Evolutionary conservation across 495 filamentous ascomycete species (phyloP).

Genomic region (Peziza echinospora): DNA sequence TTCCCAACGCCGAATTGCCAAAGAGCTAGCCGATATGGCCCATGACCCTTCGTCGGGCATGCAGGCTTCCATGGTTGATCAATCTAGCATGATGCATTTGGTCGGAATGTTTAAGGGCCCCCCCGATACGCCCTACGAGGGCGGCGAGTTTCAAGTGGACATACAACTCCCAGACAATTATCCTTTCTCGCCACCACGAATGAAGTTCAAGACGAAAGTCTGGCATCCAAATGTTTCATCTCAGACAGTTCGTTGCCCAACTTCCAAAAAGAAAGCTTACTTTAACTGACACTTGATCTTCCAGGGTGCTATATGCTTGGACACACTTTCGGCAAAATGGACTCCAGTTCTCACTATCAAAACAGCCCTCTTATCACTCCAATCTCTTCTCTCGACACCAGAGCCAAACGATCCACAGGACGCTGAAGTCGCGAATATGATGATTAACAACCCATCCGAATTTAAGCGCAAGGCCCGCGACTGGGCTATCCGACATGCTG

Average conservation of each 20-base stretch:
- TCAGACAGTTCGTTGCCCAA: slow-evolving; percentile 44
- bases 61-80: slow-evolving; percentile 38
- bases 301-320: slow-evolving; percentile 94
- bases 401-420: slow-evolving; percentile 96
- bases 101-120: slow-evolving; percentile 69
- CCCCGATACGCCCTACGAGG: slow-evolving; percentile 84
- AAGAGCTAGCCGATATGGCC: slow-evolving; percentile 77
- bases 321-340: slow-evolving; percentile 77
- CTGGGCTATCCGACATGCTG: slow-evolving; percentile 72
- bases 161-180: slow-evolving; percentile 77
- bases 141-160: slow-evolving; percentile 62
- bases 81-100: slow-evolving; percentile 58
- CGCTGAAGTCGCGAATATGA: slow-evolving; percentile 82
- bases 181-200: slow-evolving; percentile 76
- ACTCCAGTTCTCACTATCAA: slow-evolving; percentile 92
- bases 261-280: not conserved
- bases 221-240: slow-evolving; percentile 97
- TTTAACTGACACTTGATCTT: not conserved
- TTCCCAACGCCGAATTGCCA: slow-evolving; percentile 67
- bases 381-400: slow-evolving; percentile 77
- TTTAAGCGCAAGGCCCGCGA: slow-evolving; percentile 71
- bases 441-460: slow-evolving; percentile 51
- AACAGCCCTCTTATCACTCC: slow-evolving; percentile 75
- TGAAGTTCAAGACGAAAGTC: slow-evolving; percentile 86
- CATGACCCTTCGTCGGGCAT: slow-evolving; percentile 57